These are phyloP conservation scores for Trichothecium sympodiale DNA, from an alignment of 2,329 filamentous ascomycete genomes.

Conservation along the genomic window DNA sequence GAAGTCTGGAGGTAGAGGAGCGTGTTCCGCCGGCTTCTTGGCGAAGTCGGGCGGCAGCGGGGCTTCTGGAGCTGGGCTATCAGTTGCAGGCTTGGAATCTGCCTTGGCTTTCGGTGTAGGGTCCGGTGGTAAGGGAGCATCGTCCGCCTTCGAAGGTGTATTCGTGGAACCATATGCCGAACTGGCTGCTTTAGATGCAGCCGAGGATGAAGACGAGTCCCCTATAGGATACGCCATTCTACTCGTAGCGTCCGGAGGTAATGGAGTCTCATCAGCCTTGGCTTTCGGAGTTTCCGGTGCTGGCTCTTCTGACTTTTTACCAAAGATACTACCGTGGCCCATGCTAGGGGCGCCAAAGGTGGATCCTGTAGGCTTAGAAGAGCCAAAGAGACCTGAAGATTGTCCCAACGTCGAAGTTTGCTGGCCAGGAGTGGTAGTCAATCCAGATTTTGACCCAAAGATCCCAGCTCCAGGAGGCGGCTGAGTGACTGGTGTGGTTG, in stretches of 20 bases:
- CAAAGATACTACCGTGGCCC: constrained; percentile 10
- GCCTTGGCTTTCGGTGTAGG: constrained; percentile 7
- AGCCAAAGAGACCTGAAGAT: too few relatives aligned
- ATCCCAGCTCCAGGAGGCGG: constrained; percentile 7
- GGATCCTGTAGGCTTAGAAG: constrained; percentile 9
- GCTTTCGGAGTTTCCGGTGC: constrained; percentile 21
- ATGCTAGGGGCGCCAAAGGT: too few relatives aligned
- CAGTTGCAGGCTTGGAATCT: constrained; percentile 10
- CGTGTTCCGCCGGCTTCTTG: too few relatives aligned
- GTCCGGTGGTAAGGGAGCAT: constrained; percentile 34
- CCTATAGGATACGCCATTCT: constrained; percentile 36
- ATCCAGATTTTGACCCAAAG: constrained; percentile 12
- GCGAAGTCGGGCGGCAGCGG: constrained; percentile 22
- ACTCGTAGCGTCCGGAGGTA: constrained; percentile 46
- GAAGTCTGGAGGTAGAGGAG: too few relatives aligned
- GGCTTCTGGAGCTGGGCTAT: constrained; percentile 12
- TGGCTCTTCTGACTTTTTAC: constrained; percentile 10
- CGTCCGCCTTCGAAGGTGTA: constrained; percentile 14
- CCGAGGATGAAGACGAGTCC: constrained; percentile 41
- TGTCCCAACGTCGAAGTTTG: background rate
- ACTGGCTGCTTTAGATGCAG: constrained; percentile 22
- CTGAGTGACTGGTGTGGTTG: too few relatives aligned
- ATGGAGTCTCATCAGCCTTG: constrained; percentile 28
- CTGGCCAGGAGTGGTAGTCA: constrained; percentile 5
- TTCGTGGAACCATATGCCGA: constrained; percentile 19